Base-by-base conservation (phyloP, 1,284 basidiomycete genomes). In the Puccinia horiana region DNA sequence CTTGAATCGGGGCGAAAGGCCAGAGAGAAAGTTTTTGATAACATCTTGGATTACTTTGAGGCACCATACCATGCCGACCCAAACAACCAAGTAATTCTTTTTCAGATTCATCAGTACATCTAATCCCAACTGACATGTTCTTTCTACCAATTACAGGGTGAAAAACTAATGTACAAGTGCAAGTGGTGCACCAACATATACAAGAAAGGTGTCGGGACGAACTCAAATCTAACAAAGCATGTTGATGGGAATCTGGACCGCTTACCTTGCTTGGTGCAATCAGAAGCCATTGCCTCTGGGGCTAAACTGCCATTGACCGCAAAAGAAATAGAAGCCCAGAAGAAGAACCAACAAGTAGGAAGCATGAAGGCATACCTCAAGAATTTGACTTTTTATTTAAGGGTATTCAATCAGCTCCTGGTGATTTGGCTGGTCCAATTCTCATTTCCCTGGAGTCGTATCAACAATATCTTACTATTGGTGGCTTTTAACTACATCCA, bases 351-450 rank as follows among this genome's bases (percentile, higher is more conserved):
- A 2, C 1, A 70, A 44, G 16, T 40, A 37, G 40, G 26, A 6
- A 4, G 16, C 20, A 70, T 70, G 2, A 12, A 42, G 2, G 12
- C 3, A 2, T 70, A 44, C 23, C 32, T n/a, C 1, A 6, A 70
- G n/a, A 4, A 70, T n/a, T 26, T 23, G 1, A 16, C n/a, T 2
- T 70, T 70, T 47, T 23, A 70, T 8, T 3, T 26, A 9, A 70
- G 26, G 42, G 67, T 70, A 6, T 70, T 70, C 4, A 70, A 70
- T 47, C 67, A 70, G 8, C 67, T 70, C 14, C 20, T 70, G 29
- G 20, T 67, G 40, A 67, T 67, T 8, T 44, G 40, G 65, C 23
- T 67, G 4, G 29, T 67, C 35, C 29, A 35, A 37, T 67, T 18
- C 37, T 37, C 29, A 26, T 44, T 67, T 40, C 65, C 65, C 20